phyloP scores from a whole-genome alignment of 495 filamentous ascomycete genomes.

The Sabuloglossum arenarium region DNA sequence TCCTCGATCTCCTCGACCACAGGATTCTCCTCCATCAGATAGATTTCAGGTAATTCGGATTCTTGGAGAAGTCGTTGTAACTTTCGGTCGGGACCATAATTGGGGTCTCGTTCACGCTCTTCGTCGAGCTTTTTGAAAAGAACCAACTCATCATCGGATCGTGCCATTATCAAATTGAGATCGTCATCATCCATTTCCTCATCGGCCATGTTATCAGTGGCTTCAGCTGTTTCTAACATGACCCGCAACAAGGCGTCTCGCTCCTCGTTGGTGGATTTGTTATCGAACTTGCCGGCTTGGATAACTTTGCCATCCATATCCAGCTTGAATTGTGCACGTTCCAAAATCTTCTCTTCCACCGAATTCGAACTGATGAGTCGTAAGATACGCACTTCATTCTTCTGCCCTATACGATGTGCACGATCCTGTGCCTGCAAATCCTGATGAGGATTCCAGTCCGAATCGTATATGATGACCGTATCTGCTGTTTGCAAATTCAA shows the following conservation, averaged over 20 bases:
- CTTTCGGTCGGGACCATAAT: conserved; percentile 52
- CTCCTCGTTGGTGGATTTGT: conserved; percentile 96
- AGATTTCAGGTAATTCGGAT: conserved; percentile 79
- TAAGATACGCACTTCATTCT: conserved; percentile 96
- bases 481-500: conserved; percentile 93
- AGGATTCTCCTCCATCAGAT: conserved; percentile 67
- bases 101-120: conserved; percentile 36
- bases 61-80: conserved; percentile 70
- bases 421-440: conserved; percentile 98
- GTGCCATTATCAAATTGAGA: conserved; percentile 50
- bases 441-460: conserved; percentile 98
- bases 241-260: conserved; percentile 87
- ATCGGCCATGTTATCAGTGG: conserved; percentile 63
- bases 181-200: conserved; percentile 97
- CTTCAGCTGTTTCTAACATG: conserved; percentile 76
- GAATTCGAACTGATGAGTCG: conserved; percentile 90
- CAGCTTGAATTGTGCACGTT: conserved; percentile 90
- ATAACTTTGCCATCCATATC: conserved; percentile 99
- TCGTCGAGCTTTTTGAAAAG: conserved; percentile 38
- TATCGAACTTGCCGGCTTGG: conserved; percentile 96
- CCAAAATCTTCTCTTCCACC: conserved; percentile 95
- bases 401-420: conserved; percentile 98
- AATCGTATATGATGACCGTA: conserved; percentile 98
- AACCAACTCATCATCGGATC: conserved; percentile 19
- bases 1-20: conserved; percentile 57